phyloP scores from a whole-genome alignment of 495 filamentous ascomycete species.

The Clavariopsis aquatica region DNA sequence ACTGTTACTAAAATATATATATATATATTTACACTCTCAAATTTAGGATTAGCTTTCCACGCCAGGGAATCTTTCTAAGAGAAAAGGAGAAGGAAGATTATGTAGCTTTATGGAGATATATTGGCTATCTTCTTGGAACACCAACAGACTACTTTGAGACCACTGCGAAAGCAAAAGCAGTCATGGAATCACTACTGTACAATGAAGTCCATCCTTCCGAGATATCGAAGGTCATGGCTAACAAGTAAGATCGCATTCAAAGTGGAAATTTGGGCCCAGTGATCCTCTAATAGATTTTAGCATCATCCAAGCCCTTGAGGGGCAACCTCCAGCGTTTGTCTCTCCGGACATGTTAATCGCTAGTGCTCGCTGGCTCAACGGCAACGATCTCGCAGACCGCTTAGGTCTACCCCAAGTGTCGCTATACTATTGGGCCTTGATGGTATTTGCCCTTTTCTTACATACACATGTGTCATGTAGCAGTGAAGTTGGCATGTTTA shows the following conservation, averaged over 20 bases:
- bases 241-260: conserved; percentile 51
- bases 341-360: conserved; percentile 62
- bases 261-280: not conserved
- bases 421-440: conserved; percentile 59
- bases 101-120: conserved; percentile 73
- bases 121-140: conserved; percentile 70
- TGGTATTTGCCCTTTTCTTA: too few relatives aligned
- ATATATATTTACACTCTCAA: too few relatives aligned
- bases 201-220: conserved; percentile 65
- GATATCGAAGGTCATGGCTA: conserved; percentile 62
- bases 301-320: conserved; percentile 66
- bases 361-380: conserved; percentile 69
- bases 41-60: conserved; percentile 66
- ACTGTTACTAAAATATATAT: too few relatives aligned
- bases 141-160: conserved; percentile 60
- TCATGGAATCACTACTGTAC: conserved; percentile 65
- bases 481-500: too few relatives aligned
- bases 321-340: conserved; percentile 63
- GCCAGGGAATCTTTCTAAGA: conserved; percentile 68
- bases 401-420: conserved; percentile 61
- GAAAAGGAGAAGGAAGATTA: conserved; percentile 68
- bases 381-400: conserved; percentile 59
- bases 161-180: conserved; percentile 54
- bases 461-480: too few relatives aligned
- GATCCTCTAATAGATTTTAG: not conserved